Conservation (phyloP, 2,329 filamentous ascomycete species). For the Emmonsiellopsis sp. region DNA sequence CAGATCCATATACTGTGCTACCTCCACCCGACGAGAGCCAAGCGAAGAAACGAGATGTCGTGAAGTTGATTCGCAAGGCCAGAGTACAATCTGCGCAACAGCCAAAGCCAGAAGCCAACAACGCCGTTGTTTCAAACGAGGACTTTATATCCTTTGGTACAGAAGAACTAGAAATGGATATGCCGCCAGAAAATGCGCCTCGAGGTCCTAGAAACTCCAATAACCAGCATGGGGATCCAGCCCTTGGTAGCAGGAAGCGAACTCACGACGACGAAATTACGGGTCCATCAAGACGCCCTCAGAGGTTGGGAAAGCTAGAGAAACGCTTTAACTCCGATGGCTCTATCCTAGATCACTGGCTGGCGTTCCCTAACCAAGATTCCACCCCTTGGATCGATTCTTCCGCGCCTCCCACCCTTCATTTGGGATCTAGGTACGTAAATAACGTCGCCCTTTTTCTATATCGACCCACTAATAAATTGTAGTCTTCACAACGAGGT, state of each 20-base stretch:
- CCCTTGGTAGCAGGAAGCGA: slow-evolving; percentile 62
- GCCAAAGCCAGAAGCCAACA: slow-evolving; percentile 38
- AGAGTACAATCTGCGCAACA: slow-evolving; percentile 53
- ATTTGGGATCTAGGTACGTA: slow-evolving; percentile 25
- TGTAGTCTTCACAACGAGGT: slow-evolving; percentile 82
- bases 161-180: slow-evolving; percentile 38
- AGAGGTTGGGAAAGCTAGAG: slow-evolving; percentile 44
- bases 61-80: slow-evolving; percentile 85
- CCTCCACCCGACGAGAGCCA: slow-evolving; percentile 67
- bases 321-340: slow-evolving; percentile 44
- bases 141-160: slow-evolving; percentile 88
- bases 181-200: slow-evolving; percentile 29
- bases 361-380: slow-evolving; percentile 28
- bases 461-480: slow-evolving; percentile 3
- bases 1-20: slow-evolving; percentile 82
- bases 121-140: slow-evolving; percentile 50
- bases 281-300: slow-evolving; percentile 31
- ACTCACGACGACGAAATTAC: slow-evolving; percentile 62
- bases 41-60: slow-evolving; percentile 73
- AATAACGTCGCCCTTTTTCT: background rate
- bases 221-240: slow-evolving; percentile 30
- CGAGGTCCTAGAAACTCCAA: slow-evolving; percentile 22
- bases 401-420: slow-evolving; percentile 19
- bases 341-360: slow-evolving; percentile 46
- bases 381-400: slow-evolving; percentile 53